phyloP scores from a whole-genome alignment of 2,329 filamentous ascomycete genomes.

The Ramularia collo-cygni region DNA sequence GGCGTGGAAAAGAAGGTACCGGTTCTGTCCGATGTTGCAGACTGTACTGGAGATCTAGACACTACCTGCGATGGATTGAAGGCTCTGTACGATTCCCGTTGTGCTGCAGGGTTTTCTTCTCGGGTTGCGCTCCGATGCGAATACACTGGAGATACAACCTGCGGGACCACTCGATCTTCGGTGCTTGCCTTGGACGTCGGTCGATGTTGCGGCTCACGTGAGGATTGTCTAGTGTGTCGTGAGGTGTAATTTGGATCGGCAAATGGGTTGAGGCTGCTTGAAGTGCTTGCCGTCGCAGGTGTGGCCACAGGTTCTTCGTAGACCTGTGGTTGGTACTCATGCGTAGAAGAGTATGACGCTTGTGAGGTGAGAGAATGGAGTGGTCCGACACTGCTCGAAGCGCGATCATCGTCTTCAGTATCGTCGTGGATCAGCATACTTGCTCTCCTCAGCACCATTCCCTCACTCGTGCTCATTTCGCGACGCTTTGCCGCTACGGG shows the following conservation, averaged over 20 bases:
- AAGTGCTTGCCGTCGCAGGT: constrained; percentile 14
- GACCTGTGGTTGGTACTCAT: constrained; percentile 1
- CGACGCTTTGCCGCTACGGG: constrained; percentile 18
- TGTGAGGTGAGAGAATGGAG: neutral
- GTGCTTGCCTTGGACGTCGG: neutral
- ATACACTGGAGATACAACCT: neutral
- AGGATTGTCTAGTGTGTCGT: constrained; percentile 18
- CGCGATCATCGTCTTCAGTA: constrained; percentile 15
- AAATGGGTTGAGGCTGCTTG: constrained; percentile 18
- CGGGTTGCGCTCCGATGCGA: no score
- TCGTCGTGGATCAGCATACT: constrained; percentile 25
- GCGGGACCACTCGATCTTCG: neutral
- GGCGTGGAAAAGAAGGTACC: constrained; percentile 6
- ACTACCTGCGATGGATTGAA: no score
- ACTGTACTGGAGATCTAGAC: constrained; percentile 12
- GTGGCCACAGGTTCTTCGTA: neutral
- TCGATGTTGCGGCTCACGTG: constrained; percentile 5
- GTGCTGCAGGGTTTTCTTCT: no score
- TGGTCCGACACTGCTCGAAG: constrained; percentile 1
- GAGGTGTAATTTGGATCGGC: constrained; percentile 25
- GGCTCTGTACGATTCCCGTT: no score
- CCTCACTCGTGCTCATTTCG: constrained; percentile 26
- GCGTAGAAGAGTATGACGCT: constrained; percentile 8
- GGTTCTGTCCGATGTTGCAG: neutral
- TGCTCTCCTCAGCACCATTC: constrained; percentile 26